Evolutionary conservation across 495 filamentous ascomycete genomes (phyloP), one percentile per base, ranked within the genome.

Genomic region (Parathielavia appendiculata): DNA sequence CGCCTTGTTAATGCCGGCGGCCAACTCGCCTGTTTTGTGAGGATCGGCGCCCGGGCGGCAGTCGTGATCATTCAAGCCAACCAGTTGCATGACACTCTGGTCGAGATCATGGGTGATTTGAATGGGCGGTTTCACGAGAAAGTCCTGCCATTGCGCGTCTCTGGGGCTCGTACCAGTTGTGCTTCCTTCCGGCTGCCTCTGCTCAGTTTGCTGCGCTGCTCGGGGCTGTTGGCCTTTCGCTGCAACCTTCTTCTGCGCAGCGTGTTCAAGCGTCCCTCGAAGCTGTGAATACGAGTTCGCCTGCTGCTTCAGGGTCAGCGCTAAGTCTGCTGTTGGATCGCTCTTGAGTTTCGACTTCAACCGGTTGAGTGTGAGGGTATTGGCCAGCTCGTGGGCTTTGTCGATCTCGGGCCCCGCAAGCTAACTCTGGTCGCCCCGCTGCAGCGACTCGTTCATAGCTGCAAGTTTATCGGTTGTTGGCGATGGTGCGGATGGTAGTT

Each of bases 221-320:
- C n/a, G n/a, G n/a, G n/a, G 41, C 41, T 45, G n/a, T 48, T 14
- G 45, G 17, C 17, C 22, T 43, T 38, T 9, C 26, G 34, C 38
- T 30, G 35, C 17, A 11, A 8, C 38, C 12, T 30, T 54, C 20
- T 43, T 9, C 30, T 43, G 38, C 9, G 51, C 51, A 12, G 51
- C 36, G 5, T 54, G 51, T 22, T 38, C 51, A n/a, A 54, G 51
- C n/a, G 5, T 4, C 7, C 51, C 13, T 4, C 51, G 51, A 26
- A 54, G 36, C 20, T 41, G 51, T 17, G 51, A 38, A 16, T 54
- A 43, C 22, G 51, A 5, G 20, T 40, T n/a, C 16, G 51, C 51
- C 38, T 54, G 51, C 19, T 54, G 51, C 36, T 43, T 40, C 17
- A 54, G 19, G 35, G 8, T 9, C 20, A 13, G 35, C 7, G 36